phyloP scores from a whole-genome alignment of 345 rosid species.

The Dipteronia dyeriana region DNA sequence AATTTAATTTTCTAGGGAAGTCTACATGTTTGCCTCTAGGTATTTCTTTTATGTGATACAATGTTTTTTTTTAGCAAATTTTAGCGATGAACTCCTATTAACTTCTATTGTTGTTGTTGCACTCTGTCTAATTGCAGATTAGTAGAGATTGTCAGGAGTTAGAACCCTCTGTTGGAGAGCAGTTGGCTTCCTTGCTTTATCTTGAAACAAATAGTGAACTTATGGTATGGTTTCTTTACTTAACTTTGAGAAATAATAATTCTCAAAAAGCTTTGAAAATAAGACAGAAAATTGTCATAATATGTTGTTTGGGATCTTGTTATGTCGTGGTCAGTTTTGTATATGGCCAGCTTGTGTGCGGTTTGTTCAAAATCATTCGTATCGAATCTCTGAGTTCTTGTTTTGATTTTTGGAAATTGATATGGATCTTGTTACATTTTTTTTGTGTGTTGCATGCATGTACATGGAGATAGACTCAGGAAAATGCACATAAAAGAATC shows the following conservation, averaged over 20 bases:
- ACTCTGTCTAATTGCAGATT: conserved; percentile 53
- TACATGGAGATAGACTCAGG: not conserved
- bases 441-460: not conserved
- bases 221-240: conserved; percentile 61
- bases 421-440: not conserved
- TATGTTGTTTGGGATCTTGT: not conserved
- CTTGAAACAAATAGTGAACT: conserved; percentile 98
- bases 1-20: not conserved
- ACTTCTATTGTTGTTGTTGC: conserved; percentile 25
- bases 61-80: conserved; percentile 1
- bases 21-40: not conserved
- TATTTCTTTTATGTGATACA: conserved; percentile 5
- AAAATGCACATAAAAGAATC: not conserved
- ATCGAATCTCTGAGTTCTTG: not conserved
- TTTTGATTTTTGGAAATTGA: not conserved
- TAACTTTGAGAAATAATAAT: conserved; percentile 9
- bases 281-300: not conserved
- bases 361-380: not conserved
- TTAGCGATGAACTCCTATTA: conserved; percentile 12
- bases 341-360: not conserved
- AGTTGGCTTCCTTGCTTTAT: conserved; percentile 90
- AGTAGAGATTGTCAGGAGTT: conserved; percentile 99
- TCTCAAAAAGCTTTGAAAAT: too few relatives aligned
- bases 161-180: conserved; percentile 91
- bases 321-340: not conserved